Conservation (phyloP, 2,329 filamentous ascomycete species). For the Colletotrichum sp. region DNA sequence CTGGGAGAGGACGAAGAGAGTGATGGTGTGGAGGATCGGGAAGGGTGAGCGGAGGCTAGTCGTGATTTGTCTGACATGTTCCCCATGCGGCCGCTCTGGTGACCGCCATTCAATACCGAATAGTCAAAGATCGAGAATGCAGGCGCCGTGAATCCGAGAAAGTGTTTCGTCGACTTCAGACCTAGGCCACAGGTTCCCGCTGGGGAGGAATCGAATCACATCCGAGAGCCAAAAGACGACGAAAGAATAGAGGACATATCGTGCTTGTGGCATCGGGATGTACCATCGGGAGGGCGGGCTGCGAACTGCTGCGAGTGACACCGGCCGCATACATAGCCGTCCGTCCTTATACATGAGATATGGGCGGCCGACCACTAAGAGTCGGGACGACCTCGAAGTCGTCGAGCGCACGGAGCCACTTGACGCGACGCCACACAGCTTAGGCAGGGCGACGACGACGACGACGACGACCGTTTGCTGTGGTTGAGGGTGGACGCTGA, state of each 20-base stretch:
- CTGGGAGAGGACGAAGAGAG: not conserved
- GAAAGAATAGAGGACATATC: not conserved
- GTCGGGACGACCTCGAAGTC: not conserved
- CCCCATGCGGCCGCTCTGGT: constrained; percentile 5
- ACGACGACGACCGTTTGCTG: not conserved
- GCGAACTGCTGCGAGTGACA: constrained; percentile 16
- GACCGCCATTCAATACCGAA: not conserved
- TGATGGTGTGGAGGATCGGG: constrained; percentile 15
- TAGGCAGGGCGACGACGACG: not conserved
- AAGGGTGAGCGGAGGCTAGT: constrained; percentile 11
- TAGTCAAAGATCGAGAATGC: not conserved
- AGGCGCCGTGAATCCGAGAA: not conserved
- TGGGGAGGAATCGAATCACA: not conserved
- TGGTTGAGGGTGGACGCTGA: not conserved
- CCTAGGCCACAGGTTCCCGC: not conserved
- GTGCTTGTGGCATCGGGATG: not conserved
- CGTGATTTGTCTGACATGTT: constrained; percentile 17
- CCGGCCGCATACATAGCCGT: not conserved
- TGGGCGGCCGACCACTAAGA: not conserved
- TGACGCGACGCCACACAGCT: not conserved
- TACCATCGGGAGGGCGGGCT: not conserved
- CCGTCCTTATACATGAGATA: not conserved
- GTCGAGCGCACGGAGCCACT: not conserved
- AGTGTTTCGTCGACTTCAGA: not conserved
- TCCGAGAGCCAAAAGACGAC: not conserved